Evolutionary conservation across 495 filamentous ascomycete species (phyloP), one percentile per base, ranked within the genome.

Genomic region (Astrothelium macrocarpum): DNA sequence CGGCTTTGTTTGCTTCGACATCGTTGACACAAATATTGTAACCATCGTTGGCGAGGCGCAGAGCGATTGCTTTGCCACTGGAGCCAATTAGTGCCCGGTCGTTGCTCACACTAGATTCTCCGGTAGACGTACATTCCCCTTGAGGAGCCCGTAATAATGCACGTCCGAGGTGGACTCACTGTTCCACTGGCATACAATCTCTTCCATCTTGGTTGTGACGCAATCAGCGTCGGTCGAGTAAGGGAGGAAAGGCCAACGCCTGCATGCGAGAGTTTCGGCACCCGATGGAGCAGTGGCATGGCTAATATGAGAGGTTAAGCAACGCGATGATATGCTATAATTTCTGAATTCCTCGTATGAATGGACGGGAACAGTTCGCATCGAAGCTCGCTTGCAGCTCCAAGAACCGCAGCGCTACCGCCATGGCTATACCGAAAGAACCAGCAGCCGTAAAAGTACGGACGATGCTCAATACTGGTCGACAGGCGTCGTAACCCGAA

Each of bases 11-110:
- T 25, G 75, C 70, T n/a, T 71, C 61, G 14, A 87, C 71, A 45
- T 87, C 84, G 67, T 85, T 86, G 59, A 86, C 74, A 60, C 82
- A 84, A 53, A 87, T 72, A 64, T 81, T 72, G 70, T 85, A 87
- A 60, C 84, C 83, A 53, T 86, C 83, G 39, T 75, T 69, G 28
- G 82, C 82, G 10, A 87, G 78, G 10, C 83, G 80, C 26, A 82
- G 71, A 32, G 84, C 83, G 43, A 86, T 85, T 29, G 82, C 81
- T 68, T 81, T 80, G 29, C 84, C 84, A 59, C 77, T 80, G 61
- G 20, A 9, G 32, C 4, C 12, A 32, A 56, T 60, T 11, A 39
- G 64, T 31, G 56, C 36, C 49, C 63, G 36, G 26, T 14, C 60
- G 0, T 43, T 26, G 16, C 4, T 26, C 42, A 39, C 4, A 4